Evolutionary conservation across 2,329 filamentous ascomycete genomes (phyloP).

Genomic region (Cytospora paraplurivora): DNA sequence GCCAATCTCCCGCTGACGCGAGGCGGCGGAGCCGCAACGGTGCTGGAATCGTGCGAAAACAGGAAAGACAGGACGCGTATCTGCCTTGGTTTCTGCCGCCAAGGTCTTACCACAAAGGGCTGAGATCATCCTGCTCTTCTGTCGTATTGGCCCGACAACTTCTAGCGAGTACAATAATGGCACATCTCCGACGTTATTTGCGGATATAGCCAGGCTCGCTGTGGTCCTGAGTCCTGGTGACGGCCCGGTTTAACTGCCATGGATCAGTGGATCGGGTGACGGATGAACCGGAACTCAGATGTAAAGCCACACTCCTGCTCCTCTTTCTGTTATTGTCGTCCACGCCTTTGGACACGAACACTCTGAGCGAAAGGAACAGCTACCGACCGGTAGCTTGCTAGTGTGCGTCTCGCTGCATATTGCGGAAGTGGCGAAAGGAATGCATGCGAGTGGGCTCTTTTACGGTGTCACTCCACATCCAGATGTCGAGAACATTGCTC

Average conservation of each 20-base stretch:
- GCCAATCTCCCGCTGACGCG: neutral
- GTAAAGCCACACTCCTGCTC: constrained; percentile 6
- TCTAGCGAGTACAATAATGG: constrained; percentile 1
- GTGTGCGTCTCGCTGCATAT: constrained; percentile 1
- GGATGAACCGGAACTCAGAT: constrained; percentile 1
- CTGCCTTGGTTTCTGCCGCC: constrained; percentile 8
- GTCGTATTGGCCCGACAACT: neutral
- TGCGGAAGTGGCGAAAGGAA: constrained; percentile 19
- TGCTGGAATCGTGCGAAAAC: constrained; percentile 13
- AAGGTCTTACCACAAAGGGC: neutral
- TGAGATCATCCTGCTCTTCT: constrained; percentile 3
- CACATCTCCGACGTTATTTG: neutral
- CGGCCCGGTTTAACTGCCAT: neutral
- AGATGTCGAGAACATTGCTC: neutral
- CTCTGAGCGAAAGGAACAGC: constrained; percentile 6
- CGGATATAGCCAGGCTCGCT: neutral
- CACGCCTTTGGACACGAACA: neutral
- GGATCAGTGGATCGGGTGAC: constrained; percentile 7
- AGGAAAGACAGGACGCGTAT: constrained; percentile 6
- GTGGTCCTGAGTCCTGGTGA: neutral
- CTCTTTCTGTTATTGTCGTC: neutral
- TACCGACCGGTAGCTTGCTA: constrained; percentile 4
- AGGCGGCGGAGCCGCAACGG: constrained; percentile 13
- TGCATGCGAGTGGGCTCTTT: constrained; percentile 3
- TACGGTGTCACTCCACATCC: neutral